phyloP scores from a whole-genome alignment of 371 early-diverging fungal genomes.

The Chytridiales sp. region DNA sequence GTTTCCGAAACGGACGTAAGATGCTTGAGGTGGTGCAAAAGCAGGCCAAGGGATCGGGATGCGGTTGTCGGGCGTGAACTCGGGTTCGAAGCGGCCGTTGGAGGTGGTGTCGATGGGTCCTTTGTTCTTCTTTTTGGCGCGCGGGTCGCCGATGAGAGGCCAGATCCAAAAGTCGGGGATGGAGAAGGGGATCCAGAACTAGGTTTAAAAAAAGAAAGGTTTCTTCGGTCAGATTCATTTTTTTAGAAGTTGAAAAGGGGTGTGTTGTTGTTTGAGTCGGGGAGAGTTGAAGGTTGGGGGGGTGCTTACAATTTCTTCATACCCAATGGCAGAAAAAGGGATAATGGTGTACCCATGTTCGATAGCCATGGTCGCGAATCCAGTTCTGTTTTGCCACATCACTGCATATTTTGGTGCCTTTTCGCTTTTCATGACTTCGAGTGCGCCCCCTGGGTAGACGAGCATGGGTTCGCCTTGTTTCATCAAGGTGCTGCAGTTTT shows the following conservation, averaged over 20 bases:
- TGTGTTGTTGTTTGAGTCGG: too few species aligned
- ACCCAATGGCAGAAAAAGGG: slow-evolving; percentile 21
- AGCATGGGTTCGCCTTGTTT: slow-evolving; percentile 11
- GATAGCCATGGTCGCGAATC: slow-evolving; percentile 26
- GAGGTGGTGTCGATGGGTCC: neutral
- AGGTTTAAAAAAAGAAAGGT: too few species aligned
- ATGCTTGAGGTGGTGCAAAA: neutral
- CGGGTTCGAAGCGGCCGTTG: too few species aligned
- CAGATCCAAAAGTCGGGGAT: neutral
- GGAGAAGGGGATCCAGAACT: neutral
- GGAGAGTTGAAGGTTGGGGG: too few species aligned
- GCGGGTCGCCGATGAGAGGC: slow-evolving; percentile 8
- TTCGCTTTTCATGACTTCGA: slow-evolving; percentile 22
- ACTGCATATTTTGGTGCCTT: slow-evolving; percentile 31
- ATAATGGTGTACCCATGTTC: slow-evolving; percentile 31
- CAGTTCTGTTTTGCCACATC: slow-evolving; percentile 39
- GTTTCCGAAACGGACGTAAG: slow-evolving; percentile 6
- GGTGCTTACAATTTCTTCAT: slow-evolving; percentile 11
- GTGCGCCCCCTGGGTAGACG: slow-evolving; percentile 34
- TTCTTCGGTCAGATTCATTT: too few species aligned
- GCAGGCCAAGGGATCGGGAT: neutral
- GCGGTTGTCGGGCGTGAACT: too few species aligned
- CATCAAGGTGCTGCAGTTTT: slow-evolving; percentile 15
- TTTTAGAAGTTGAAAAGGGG: too few species aligned
- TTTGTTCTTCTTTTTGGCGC: too few species aligned